Percentiles rank a stretch among this genome's conserved stretches.
phyloP scores from a whole-genome alignment of 768 basidiomycete genomes.

The Tulasnella sp. region DNA sequence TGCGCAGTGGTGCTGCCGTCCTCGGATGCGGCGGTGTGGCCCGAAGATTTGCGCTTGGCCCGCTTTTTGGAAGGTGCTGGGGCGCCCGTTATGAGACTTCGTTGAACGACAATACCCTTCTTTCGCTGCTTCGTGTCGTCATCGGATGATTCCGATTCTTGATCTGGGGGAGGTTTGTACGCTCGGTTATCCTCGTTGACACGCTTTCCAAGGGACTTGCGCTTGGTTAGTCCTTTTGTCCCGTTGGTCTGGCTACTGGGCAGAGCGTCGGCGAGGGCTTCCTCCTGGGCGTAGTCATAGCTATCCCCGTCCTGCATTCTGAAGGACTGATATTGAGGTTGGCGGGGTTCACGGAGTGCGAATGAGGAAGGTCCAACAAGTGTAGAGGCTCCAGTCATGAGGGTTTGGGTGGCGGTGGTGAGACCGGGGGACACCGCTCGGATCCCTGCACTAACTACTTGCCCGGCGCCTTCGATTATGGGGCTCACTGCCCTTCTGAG shows the following conservation, averaged over 20 bases:
- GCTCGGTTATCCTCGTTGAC: slow-evolving; percentile 74
- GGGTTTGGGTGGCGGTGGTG: background rate
- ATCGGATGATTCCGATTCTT: slow-evolving; percentile 54
- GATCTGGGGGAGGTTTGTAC: slow-evolving; percentile 66
- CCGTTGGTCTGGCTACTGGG: slow-evolving; percentile 12
- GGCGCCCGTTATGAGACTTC: slow-evolving; percentile 43
- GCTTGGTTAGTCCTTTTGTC: slow-evolving; percentile 5
- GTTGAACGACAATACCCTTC: slow-evolving; percentile 44
- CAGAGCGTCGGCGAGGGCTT: slow-evolving; percentile 40
- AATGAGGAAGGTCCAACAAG: slow-evolving; percentile 12
- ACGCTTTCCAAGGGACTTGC: slow-evolving; percentile 18
- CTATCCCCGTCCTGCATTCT: slow-evolving; percentile 38
- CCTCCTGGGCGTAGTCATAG: slow-evolving; percentile 77
- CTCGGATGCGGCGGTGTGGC: background rate
- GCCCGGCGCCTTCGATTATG: slow-evolving; percentile 11
- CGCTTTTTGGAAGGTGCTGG: slow-evolving; percentile 16
- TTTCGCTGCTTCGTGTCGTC: slow-evolving; percentile 51
- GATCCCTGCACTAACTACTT: slow-evolving; percentile 11
- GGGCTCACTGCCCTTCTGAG: slow-evolving; percentile 23
- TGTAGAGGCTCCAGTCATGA: background rate
- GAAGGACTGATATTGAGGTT: slow-evolving; percentile 10
- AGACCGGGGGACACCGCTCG: slow-evolving; percentile 24
- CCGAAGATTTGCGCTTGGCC: background rate
- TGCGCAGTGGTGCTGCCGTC: slow-evolving; percentile 13
- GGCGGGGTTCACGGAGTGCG: slow-evolving; percentile 21